Conservation (phyloP, 2,329 filamentous ascomycete species). For the Colletotrichum chrysophilum region DNA sequence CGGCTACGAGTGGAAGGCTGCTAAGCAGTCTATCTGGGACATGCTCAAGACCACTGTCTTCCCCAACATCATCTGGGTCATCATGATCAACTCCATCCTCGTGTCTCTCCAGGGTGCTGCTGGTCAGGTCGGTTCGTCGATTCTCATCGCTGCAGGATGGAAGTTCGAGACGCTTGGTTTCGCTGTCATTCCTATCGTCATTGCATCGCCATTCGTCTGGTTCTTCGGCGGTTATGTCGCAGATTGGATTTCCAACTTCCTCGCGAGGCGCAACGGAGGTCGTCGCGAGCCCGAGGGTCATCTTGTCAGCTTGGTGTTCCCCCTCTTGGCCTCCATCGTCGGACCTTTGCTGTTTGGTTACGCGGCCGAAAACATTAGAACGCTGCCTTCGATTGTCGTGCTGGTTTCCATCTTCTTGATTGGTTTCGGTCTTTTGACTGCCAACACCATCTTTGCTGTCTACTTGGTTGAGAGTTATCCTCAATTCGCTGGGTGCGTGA, state of each 20-base stretch:
- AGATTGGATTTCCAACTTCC: conserved; percentile 30
- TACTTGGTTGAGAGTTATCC: conserved; percentile 40
- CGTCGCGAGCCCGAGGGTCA: conserved; percentile 37
- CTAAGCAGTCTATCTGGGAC: conserved; percentile 28
- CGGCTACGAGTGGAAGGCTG: conserved; percentile 31
- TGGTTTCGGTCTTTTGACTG: conserved; percentile 32
- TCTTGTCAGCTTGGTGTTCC: conserved; percentile 34
- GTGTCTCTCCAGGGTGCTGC: conserved; percentile 33
- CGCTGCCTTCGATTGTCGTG: conserved; percentile 30
- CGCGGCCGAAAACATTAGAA: conserved; percentile 27
- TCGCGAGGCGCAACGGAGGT: conserved; percentile 31
- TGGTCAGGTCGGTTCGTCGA: conserved; percentile 26
- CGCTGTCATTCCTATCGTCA: conserved; percentile 20
- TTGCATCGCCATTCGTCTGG: conserved; percentile 22
- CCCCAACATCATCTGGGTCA: conserved; percentile 38
- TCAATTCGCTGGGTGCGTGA: conserved; percentile 21
- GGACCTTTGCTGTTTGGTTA: conserved; percentile 37
- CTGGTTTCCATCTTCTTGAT: conserved; percentile 32
- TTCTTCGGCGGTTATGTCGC: conserved; percentile 34
- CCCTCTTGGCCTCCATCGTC: conserved; percentile 30
- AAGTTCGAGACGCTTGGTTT: conserved; percentile 34
- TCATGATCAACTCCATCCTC: conserved; percentile 35
- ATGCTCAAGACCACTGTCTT: conserved; percentile 36
- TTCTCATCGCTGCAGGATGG: conserved; percentile 29
- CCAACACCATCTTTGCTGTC: conserved; percentile 33